phyloP scores from a whole-genome alignment of 768 basidiomycete species.

The Coprinellus aureogranulatus region DNA sequence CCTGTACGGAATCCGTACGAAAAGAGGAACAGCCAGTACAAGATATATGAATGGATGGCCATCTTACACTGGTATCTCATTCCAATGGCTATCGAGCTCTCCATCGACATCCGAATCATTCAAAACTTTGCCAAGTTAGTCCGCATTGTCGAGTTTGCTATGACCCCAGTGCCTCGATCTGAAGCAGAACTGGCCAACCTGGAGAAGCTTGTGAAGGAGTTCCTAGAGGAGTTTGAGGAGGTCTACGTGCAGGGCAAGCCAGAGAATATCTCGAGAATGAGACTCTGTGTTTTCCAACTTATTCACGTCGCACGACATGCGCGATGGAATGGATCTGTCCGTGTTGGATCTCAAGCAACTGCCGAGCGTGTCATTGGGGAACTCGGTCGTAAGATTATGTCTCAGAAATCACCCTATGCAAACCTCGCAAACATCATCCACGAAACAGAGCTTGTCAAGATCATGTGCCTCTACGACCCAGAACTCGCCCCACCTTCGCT shows the following conservation, averaged over 20 bases:
- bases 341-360: conserved; percentile 30
- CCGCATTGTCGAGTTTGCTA: conserved; percentile 25
- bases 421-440: conserved; percentile 26
- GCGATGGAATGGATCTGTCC: conserved; percentile 32
- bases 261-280: conserved; percentile 18
- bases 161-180: conserved; percentile 22
- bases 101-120: conserved; percentile 20
- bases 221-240: conserved; percentile 23
- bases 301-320: conserved; percentile 34
- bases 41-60: conserved; percentile 36
- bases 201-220: conserved; percentile 19
- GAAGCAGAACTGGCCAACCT: conserved; percentile 19
- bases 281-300: conserved; percentile 32
- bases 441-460: conserved; percentile 19
- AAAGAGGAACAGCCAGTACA: conserved; percentile 35
- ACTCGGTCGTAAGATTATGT: conserved; percentile 26
- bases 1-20: conserved; percentile 25
- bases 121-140: conserved; percentile 27
- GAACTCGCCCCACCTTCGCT: no score
- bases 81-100: conserved; percentile 30
- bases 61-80: conserved; percentile 33
- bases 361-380: conserved; percentile 27
- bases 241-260: conserved; percentile 27
- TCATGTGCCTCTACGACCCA: conserved; percentile 22
- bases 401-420: conserved; percentile 28